These are phyloP conservation scores for Pseudofabraea citricarpa DNA, from an alignment of 2,329 filamentous ascomycete species.

Conservation along the genomic window DNA sequence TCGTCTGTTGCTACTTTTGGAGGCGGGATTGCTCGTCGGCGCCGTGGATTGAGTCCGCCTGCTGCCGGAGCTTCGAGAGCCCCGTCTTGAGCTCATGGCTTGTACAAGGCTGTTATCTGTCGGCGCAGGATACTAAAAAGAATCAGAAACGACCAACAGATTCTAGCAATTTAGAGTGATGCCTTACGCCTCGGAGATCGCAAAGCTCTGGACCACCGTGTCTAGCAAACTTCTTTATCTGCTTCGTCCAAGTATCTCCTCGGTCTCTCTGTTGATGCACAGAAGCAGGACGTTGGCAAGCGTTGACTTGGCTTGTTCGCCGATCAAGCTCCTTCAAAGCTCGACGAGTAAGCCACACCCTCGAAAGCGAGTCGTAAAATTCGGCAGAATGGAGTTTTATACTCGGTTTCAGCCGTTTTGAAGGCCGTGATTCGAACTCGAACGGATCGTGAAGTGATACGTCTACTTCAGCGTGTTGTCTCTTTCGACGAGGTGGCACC, in stretches of 20 bases:
- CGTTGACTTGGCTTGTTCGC: constrained; percentile 12
- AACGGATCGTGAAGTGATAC: constrained; percentile 3
- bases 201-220: constrained; percentile 30
- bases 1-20: constrained; percentile 13
- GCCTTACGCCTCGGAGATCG: constrained; percentile 28
- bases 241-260: constrained; percentile 1
- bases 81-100: constrained; percentile 18
- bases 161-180: constrained; percentile 6
- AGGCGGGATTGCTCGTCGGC: constrained; percentile 6
- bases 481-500: constrained; percentile 6
- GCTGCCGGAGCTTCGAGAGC: constrained; percentile 10
- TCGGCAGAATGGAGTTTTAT: constrained; percentile 13
- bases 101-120: constrained; percentile 1
- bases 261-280: background rate
- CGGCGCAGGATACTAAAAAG: constrained; percentile 19
- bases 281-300: constrained; percentile 2
- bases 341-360: constrained; percentile 21
- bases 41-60: constrained; percentile 14
- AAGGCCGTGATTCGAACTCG: constrained; percentile 5
- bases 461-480: constrained; percentile 3
- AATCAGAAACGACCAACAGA: constrained; percentile 4
- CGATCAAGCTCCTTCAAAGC: constrained; percentile 25
- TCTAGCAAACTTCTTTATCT: constrained; percentile 25
- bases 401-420: constrained; percentile 4
- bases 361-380: constrained; percentile 26